Conservation (phyloP, 768 basidiomycete genomes). For the Pisolithus marmoratus region DNA sequence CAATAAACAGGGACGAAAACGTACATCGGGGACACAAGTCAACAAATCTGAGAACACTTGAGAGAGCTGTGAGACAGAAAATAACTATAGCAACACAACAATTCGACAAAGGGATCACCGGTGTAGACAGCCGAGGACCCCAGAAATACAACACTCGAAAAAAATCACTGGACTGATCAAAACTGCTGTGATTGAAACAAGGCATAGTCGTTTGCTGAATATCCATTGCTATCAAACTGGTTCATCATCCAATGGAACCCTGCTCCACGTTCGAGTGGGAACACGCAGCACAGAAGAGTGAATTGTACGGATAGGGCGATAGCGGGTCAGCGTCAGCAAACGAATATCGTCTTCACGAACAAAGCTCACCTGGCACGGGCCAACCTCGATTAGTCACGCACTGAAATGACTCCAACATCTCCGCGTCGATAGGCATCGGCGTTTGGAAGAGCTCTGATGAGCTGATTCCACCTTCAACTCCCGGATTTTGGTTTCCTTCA, state of each 20-base stretch:
- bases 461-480: constrained; percentile 8
- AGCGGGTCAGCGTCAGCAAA: neutral
- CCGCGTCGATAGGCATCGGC: constrained; percentile 51
- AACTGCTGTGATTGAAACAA: constrained; percentile 20
- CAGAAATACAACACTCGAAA: neutral
- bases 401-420: constrained; percentile 58
- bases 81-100: neutral
- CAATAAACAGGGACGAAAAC: neutral
- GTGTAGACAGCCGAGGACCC: neutral
- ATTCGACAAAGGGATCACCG: neutral
- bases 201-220: constrained; percentile 22
- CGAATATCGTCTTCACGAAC: neutral
- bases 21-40: neutral
- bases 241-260: constrained; percentile 35
- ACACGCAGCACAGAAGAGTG: neutral
- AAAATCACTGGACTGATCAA: constrained; percentile 6
- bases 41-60: too few relatives aligned
- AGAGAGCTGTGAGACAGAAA: neutral
- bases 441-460: constrained; percentile 43
- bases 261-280: constrained; percentile 2
- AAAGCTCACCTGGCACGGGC: constrained; percentile 49
- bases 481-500: neutral
- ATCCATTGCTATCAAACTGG: constrained; percentile 18
- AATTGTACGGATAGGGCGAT: neutral
- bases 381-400: constrained; percentile 51